Evolutionary conservation across 768 basidiomycete genomes (phyloP).

Genomic region (Lentinula raphanica): DNA sequence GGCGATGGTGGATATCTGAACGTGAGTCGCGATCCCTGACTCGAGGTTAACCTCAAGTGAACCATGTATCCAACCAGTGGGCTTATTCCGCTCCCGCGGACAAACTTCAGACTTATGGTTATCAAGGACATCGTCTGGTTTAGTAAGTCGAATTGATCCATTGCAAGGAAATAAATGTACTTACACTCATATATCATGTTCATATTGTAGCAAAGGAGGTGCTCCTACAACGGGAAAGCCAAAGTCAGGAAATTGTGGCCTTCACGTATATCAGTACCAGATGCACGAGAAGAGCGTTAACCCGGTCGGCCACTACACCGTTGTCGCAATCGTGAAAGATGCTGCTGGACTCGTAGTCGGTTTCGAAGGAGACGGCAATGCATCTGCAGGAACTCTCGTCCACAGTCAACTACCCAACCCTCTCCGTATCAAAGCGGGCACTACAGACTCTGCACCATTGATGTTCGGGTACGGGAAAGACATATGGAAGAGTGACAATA

Average conservation of each 20-base stretch:
- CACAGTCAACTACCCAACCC: background rate
- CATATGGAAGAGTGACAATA: background rate
- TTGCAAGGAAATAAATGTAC: background rate
- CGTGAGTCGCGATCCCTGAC: background rate
- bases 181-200: no score
- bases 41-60: background rate
- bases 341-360: background rate
- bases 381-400: background rate
- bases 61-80: background rate
- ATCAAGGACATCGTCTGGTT: background rate
- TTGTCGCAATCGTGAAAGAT: background rate
- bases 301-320: background rate
- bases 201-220: background rate
- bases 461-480: background rate
- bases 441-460: background rate
- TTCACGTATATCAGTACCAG: background rate
- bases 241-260: background rate
- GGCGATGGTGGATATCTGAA: background rate
- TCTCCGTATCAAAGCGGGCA: background rate
- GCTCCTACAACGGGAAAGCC: background rate
- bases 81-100: background rate
- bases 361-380: background rate
- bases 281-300: background rate
- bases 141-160: background rate
- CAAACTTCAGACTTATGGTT: background rate